Evolutionary conservation across 306 rosid genomes (phyloP).

Genomic region (Fragaria vesca): DNA sequence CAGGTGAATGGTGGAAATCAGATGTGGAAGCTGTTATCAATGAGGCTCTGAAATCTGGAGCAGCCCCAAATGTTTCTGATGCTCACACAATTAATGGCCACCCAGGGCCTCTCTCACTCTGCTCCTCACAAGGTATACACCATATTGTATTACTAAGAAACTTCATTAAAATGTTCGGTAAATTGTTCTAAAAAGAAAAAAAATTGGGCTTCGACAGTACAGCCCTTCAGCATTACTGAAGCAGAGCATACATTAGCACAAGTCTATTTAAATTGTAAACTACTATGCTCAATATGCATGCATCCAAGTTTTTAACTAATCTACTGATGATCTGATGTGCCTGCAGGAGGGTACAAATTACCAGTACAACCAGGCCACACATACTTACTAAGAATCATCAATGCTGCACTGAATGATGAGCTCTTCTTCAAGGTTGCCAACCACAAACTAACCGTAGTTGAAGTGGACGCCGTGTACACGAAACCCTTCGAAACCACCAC

Average conservation of each 20-base stretch:
- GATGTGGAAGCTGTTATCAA: constrained; percentile 73
- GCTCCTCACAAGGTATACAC: constrained; percentile 54
- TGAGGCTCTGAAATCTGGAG: constrained; percentile 76
- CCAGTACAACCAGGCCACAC: constrained; percentile 54
- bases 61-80: constrained; percentile 86
- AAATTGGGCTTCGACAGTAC: no score
- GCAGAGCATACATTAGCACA: neutral
- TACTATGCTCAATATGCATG: neutral
- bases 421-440: constrained; percentile 79
- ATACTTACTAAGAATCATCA: constrained; percentile 66
- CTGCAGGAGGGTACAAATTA: constrained; percentile 49
- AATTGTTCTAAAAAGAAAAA: neutral
- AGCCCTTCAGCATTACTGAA: neutral
- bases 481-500: constrained; percentile 68
- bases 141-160: neutral
- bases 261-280: neutral
- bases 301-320: neutral
- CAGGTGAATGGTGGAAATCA: constrained; percentile 98
- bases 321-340: neutral
- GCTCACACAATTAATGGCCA: constrained; percentile 82
- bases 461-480: constrained; percentile 81
- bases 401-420: constrained; percentile 89
- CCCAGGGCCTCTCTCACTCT: constrained; percentile 46
- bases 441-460: constrained; percentile 66
- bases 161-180: no score